Percentiles rank a stretch among this genome's conserved stretches.
phyloP scores from a whole-genome alignment of 768 basidiomycete genomes.

The Macrolepiota fuliginosa region DNA sequence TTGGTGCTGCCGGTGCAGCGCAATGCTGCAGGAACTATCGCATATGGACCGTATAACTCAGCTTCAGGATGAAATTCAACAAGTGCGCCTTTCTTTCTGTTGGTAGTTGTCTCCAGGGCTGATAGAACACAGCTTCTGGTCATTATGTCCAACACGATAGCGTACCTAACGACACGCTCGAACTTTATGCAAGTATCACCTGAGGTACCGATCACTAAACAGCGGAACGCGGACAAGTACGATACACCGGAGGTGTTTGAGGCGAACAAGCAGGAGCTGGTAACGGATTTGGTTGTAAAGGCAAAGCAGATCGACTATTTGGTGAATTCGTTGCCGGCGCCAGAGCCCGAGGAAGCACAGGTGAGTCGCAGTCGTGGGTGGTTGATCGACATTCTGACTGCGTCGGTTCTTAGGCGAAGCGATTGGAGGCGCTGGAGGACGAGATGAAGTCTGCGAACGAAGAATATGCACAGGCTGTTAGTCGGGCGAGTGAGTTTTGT shows the following conservation, averaged over 20 bases:
- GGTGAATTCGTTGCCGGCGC: conserved; percentile 74
- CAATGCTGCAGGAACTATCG: conserved; percentile 89
- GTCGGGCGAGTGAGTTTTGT: conserved; percentile 68
- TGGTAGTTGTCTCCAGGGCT: background rate
- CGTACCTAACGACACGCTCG: conserved; percentile 74
- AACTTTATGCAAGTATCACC: conserved; percentile 77
- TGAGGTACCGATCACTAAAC: conserved; percentile 83
- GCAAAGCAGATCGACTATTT: conserved; percentile 88
- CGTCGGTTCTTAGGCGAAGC: conserved; percentile 47
- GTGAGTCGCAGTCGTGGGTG: conserved; percentile 30
- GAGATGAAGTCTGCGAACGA: conserved; percentile 73
- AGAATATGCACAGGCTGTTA: conserved; percentile 71
- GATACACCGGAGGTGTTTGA: conserved; percentile 75
- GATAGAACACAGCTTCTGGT: conserved; percentile 61
- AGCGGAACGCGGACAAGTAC: conserved; percentile 67
- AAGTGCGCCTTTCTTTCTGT: conserved; percentile 40
- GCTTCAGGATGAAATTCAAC: conserved; percentile 92
- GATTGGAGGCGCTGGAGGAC: conserved; percentile 64
- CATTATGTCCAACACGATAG: conserved; percentile 83
- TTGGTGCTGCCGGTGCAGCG: conserved; percentile 40
- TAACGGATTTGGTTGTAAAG: conserved; percentile 77
- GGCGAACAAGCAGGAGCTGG: conserved; percentile 83
- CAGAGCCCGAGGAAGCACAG: conserved; percentile 77
- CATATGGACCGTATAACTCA: conserved; percentile 97
- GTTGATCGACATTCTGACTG: background rate